phyloP scores from a whole-genome alignment of 371 early-diverging fungal species.

The Actinomucor elegans region DNA sequence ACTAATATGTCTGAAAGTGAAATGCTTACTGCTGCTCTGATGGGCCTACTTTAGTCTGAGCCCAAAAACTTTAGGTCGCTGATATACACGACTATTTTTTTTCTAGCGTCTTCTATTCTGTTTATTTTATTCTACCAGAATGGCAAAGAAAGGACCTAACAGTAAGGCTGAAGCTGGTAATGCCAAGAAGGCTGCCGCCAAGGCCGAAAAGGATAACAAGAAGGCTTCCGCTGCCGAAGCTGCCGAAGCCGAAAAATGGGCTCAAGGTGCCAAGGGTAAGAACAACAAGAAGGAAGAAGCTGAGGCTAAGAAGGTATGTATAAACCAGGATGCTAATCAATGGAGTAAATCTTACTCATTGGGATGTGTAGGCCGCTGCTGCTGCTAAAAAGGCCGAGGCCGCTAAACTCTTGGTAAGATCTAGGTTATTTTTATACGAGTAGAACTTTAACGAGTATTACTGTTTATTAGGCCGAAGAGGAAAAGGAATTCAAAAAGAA shows the following conservation, averaged over 20 bases:
- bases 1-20: too few relatives aligned
- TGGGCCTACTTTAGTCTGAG: too few relatives aligned
- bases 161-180: constrained; percentile 64
- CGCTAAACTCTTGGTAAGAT: constrained; percentile 30
- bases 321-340: not conserved
- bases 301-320: constrained; percentile 67
- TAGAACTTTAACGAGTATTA: too few relatives aligned
- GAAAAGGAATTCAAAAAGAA: constrained; percentile 40
- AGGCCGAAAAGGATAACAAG: constrained; percentile 62
- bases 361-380: constrained; percentile 29
- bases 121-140: too few relatives aligned
- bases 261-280: constrained; percentile 67
- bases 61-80: too few relatives aligned
- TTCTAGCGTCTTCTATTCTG: too few relatives aligned
- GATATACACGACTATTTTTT: too few relatives aligned
- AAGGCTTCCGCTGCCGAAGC: constrained; percentile 56
- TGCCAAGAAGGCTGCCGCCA: constrained; percentile 69
- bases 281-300: constrained; percentile 69
- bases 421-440: too few relatives aligned
- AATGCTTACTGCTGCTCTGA: too few relatives aligned
- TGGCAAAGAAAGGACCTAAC: constrained; percentile 47
- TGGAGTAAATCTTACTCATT: not conserved
- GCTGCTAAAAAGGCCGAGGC: constrained; percentile 44
- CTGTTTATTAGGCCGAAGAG: constrained; percentile 42
- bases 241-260: constrained; percentile 64